Evolutionary conservation across 2,329 filamentous ascomycete genomes (phyloP).

Genomic region (Apiospora phragmitis): DNA sequence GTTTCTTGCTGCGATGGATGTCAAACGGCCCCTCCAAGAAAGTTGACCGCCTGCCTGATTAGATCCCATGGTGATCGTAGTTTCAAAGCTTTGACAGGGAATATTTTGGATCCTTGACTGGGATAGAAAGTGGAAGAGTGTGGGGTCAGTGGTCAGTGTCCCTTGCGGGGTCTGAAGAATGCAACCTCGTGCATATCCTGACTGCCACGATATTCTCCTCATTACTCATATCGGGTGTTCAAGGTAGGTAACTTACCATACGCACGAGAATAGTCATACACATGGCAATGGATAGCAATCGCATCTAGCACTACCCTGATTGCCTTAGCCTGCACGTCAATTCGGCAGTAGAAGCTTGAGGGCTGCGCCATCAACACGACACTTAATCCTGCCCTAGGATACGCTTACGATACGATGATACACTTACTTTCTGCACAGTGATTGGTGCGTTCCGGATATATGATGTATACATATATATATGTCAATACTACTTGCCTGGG

Average conservation of each 20-base stretch:
- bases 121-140: neutral
- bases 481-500: neutral
- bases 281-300: neutral
- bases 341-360: neutral
- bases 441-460: neutral
- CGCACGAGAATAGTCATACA: neutral
- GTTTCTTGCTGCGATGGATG: neutral
- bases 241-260: neutral
- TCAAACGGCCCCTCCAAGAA: neutral
- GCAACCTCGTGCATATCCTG: neutral
- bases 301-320: neutral
- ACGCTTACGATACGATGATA: neutral
- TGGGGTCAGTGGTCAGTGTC: neutral
- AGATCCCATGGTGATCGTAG: neutral
- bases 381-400: neutral
- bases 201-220: neutral
- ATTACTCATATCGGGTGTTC: neutral
- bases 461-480: neutral
- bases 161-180: neutral
- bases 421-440: neutral
- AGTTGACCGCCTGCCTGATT: conserved; percentile 3
- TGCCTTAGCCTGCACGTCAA: conserved; percentile 4
- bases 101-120: neutral
- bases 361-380: neutral
- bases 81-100: neutral